A percentile compares a stretch with the other conserved stretches of the same genome.
Conservation (phyloP, 2,329 filamentous ascomycete species). For the Shiraia bambusicola region DNA sequence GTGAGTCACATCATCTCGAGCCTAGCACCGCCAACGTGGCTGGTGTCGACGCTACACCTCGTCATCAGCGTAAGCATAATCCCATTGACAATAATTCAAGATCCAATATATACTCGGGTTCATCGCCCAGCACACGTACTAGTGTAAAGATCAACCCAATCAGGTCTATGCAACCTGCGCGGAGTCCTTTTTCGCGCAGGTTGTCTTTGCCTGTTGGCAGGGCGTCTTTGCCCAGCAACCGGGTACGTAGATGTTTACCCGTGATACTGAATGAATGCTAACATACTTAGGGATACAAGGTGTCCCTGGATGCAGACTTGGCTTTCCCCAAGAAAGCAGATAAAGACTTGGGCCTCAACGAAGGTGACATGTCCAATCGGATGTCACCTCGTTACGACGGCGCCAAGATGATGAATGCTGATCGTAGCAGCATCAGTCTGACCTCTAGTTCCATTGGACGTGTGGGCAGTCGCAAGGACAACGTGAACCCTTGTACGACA, state of each 20-base stretch:
- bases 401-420: too few relatives aligned
- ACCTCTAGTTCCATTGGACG: too few relatives aligned
- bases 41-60: background rate
- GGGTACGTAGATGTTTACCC: too few relatives aligned
- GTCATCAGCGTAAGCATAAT: background rate
- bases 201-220: background rate
- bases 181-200: conserved; percentile 3
- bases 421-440: too few relatives aligned
- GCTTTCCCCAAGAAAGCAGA: too few relatives aligned
- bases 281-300: background rate
- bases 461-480: too few relatives aligned
- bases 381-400: too few relatives aligned
- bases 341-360: too few relatives aligned
- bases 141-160: conserved; percentile 19
- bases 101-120: background rate
- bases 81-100: background rate
- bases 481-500: too few relatives aligned
- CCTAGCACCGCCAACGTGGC: background rate
- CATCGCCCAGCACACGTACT: background rate
- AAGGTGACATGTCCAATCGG: too few relatives aligned
- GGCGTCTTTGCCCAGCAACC: background rate
- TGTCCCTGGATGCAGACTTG: background rate
- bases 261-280: background rate
- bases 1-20: too few relatives aligned
- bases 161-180: conserved; percentile 25